phyloP scores from a whole-genome alignment of 352 stramenopile genomes.

The Pythium aristosporum region DNA sequence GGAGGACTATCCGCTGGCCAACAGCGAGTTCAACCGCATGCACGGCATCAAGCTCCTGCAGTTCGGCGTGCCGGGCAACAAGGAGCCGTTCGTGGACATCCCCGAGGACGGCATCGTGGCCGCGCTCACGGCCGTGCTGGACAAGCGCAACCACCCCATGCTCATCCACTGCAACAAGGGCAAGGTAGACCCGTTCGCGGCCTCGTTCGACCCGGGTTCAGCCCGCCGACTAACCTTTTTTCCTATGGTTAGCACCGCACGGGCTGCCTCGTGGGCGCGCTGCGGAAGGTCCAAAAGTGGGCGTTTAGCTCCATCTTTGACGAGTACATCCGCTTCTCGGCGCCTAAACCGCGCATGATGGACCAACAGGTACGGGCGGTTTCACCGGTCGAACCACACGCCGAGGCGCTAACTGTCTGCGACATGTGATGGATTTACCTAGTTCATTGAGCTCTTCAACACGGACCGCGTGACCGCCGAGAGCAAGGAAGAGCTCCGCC shows the following conservation, averaged over 20 bases:
- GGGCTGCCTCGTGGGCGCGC: constrained; percentile 70
- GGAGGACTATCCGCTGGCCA: constrained; percentile 85
- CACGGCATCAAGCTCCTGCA: constrained; percentile 80
- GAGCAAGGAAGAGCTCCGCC: constrained; percentile 46
- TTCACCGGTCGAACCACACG: background rate
- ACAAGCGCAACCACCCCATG: constrained; percentile 85
- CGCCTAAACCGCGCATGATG: constrained; percentile 85
- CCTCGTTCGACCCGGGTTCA: background rate
- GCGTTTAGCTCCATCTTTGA: constrained; percentile 83
- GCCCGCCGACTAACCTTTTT: constrained; percentile 1
- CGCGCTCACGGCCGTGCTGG: constrained; percentile 72
- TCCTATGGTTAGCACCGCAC: constrained; percentile 56
- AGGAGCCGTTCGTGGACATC: constrained; percentile 88
- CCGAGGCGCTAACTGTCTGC: background rate
- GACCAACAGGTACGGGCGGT: constrained; percentile 64
- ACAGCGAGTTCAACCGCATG: constrained; percentile 79
- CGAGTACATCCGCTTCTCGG: constrained; percentile 86
- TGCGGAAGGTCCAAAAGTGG: constrained; percentile 83
- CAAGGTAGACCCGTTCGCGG: constrained; percentile 39
- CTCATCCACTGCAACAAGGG: constrained; percentile 89
- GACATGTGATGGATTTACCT: constrained; percentile 1
- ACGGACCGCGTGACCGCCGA: constrained; percentile 67
- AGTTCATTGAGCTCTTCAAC: constrained; percentile 88
- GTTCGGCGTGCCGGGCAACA: constrained; percentile 86
- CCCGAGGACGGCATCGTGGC: constrained; percentile 75